Evolutionary conservation across 2,329 filamentous ascomycete genomes (phyloP).

Genomic region (Didymellaceae sp.): DNA sequence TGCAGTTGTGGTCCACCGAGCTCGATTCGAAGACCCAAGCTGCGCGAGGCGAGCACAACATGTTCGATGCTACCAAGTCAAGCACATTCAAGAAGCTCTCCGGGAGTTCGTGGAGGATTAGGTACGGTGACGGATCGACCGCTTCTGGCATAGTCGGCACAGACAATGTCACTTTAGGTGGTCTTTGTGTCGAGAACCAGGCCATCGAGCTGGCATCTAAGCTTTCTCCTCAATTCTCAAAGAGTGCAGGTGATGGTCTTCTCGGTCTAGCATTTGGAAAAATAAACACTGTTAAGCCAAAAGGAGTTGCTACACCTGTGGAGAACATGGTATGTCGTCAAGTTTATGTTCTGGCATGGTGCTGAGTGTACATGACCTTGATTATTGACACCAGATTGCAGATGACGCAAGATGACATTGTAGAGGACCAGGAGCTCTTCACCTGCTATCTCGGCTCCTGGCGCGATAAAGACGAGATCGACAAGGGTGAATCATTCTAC

Average conservation of each 20-base stretch:
- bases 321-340: constrained; percentile 54
- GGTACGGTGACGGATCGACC: constrained; percentile 68
- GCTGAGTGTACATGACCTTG: neutral
- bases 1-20: constrained; percentile 33
- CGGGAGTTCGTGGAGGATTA: constrained; percentile 64
- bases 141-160: constrained; percentile 69
- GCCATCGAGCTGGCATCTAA: constrained; percentile 68
- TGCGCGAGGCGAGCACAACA: constrained; percentile 61
- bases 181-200: constrained; percentile 63
- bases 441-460: constrained; percentile 67
- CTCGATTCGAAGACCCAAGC: constrained; percentile 46
- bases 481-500: constrained; percentile 64
- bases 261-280: constrained; percentile 65
- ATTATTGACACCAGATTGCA: neutral
- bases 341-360: neutral
- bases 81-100: constrained; percentile 44
- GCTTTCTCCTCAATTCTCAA: constrained; percentile 61
- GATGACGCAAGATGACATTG: constrained; percentile 63
- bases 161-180: constrained; percentile 67
- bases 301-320: constrained; percentile 61
- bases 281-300: constrained; percentile 63
- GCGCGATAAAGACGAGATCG: constrained; percentile 55
- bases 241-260: constrained; percentile 62
- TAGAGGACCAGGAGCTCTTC: constrained; percentile 61
- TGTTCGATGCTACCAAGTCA: constrained; percentile 53